A percentile compares a stretch with the other conserved stretches of the same genome.
Evolutionary conservation across 352 stramenopile genomes (phyloP).

Genomic region (Thraustochytrium striatum): DNA sequence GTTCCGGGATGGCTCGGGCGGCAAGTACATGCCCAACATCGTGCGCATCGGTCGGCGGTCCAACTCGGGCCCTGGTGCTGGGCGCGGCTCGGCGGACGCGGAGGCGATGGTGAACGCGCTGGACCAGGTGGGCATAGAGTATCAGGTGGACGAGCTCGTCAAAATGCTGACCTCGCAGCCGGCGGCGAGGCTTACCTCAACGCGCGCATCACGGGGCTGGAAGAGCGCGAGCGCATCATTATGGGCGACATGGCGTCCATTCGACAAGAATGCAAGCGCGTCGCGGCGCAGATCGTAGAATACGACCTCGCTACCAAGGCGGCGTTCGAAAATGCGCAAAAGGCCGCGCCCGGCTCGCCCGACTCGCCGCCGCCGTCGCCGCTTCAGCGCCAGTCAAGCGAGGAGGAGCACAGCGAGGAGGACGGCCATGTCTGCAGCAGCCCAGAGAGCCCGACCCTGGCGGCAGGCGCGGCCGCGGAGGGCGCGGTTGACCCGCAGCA

Average conservation of each 20-base stretch:
- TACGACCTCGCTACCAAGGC: no score
- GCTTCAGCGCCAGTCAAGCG: no score
- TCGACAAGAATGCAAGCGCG: neutral
- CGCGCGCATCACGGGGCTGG: neutral
- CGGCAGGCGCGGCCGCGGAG: no score
- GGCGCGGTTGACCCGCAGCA: no score
- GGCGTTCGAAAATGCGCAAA: no score
- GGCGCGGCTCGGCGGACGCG: neutral
- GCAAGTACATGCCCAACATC: constrained; percentile 39
- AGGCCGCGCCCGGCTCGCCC: no score
- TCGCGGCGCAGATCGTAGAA: constrained; percentile 16
- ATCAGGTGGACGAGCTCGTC: constrained; percentile 22
- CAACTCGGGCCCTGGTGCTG: neutral
- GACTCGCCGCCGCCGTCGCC: no score
- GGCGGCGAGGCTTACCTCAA: neutral
- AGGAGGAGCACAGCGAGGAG: no score
- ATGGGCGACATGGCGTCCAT: neutral
- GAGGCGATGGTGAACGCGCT: neutral
- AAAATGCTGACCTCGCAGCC: neutral
- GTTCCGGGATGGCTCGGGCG: constrained; percentile 24
- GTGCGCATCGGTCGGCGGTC: constrained; percentile 18
- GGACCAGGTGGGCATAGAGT: neutral
- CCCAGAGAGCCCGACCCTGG: no score
- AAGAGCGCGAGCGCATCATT: neutral
- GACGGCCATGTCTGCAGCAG: no score